Evolutionary conservation across 768 basidiomycete genomes (phyloP).

Genomic region (Leccinum longicurvipes): DNA sequence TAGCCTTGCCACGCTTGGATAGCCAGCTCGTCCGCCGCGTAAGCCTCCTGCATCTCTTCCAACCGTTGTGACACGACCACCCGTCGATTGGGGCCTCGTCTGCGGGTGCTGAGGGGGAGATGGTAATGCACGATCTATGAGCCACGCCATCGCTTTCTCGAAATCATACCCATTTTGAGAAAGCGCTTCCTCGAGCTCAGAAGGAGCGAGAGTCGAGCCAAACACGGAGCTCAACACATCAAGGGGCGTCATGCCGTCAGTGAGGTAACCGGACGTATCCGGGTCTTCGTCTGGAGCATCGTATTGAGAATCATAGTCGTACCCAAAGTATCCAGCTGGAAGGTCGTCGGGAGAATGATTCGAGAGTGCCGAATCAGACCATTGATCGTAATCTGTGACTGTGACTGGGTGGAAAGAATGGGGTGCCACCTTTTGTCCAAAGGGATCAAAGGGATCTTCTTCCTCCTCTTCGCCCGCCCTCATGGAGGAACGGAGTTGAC

Average conservation of each 20-base stretch:
- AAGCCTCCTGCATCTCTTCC: constrained; percentile 47
- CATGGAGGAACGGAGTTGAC: constrained; percentile 64
- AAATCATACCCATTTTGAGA: constrained; percentile 89
- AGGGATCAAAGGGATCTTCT: constrained; percentile 85
- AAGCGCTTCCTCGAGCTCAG: constrained; percentile 92
- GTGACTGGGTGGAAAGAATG: constrained; percentile 62
- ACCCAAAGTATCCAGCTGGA: constrained; percentile 31
- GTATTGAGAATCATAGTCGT: constrained; percentile 32
- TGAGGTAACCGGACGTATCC: constrained; percentile 59
- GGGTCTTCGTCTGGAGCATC: constrained; percentile 39
- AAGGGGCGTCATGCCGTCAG: constrained; percentile 95
- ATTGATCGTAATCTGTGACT: constrained; percentile 61
- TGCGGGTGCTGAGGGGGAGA: constrained; percentile 38
- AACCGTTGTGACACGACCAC: constrained; percentile 65
- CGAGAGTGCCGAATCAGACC: constrained; percentile 52
- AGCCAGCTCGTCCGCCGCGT: constrained; percentile 44
- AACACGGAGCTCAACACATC: constrained; percentile 95
- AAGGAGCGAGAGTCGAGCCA: constrained; percentile 82
- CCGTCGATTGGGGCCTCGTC: constrained; percentile 55
- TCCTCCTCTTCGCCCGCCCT: constrained; percentile 60
- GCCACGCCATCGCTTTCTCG: constrained; percentile 92
- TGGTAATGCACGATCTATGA: constrained; percentile 71
- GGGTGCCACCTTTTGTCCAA: constrained; percentile 43
- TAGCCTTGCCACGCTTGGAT: constrained; percentile 19
- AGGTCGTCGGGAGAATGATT: constrained; percentile 53